Base-by-base conservation (phyloP, 305 asterid genomes). In the Solanum hybrid region DNA sequence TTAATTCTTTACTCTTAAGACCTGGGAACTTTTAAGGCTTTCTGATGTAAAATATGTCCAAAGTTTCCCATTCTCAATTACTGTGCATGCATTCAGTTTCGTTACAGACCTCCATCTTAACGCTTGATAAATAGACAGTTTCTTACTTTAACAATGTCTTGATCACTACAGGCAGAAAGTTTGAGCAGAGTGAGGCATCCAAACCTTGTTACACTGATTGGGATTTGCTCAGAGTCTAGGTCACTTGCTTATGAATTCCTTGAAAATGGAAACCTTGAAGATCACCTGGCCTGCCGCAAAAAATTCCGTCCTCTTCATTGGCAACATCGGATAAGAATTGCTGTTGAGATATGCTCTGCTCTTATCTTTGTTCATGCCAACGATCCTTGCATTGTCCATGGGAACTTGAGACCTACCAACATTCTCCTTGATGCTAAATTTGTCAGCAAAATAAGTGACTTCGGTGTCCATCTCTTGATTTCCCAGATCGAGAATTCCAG, bases 151-250 rank as follows among this genome's bases (percentile, higher is more conserved):
- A 29, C 77, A 51, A 75, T 86, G 73, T 38, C 89, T 82, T 36
- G 56, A 40, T 84, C 76, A 86, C 73, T 89, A 75, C 95, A 97
- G 99, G 95, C 87, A 31, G 96, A 94, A 91, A 90, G 93, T 88
- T 87, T 97, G 91, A 93, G 95, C 80, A 94, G 96, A 91, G 95
- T 96, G 91, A 95, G 99, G 90, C 99, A 97, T 94, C 99, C 99
- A 89, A 95, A 97, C 93, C 95, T 97, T 76, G 97, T 93, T 64
- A 91, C 95, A 11, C 94, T 95, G 75, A 87, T 96, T 35, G 98
- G 98, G 19, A 95, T 95, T 90, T 96, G 99, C 93, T 93, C 94
- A 66, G 99, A 95, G 89, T 95, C 98, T 78, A 93, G 97, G 92
- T 94, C 98, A 69, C 96, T 97, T 86, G 90, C 96, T 88, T 96